These are phyloP conservation scores for Chaetomiaceae sp. DNA, from an alignment of 2,329 filamentous ascomycete genomes.

Conservation along the genomic window DNA sequence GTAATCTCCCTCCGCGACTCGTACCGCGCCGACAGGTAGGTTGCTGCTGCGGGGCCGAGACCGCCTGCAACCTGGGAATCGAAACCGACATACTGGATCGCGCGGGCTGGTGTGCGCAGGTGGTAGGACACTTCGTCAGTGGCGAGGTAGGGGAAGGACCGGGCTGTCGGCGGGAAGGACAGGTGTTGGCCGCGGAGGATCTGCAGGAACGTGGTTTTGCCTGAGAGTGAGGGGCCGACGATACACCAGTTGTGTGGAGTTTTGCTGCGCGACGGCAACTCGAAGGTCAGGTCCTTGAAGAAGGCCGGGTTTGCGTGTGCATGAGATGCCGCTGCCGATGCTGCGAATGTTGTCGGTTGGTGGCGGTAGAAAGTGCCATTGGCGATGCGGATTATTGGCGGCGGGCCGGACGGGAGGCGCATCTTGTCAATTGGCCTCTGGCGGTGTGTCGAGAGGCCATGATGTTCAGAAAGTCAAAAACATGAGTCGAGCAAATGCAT, in stretches of 20 bases:
- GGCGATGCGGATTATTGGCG: constrained; percentile 65
- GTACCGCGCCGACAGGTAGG: constrained; percentile 85
- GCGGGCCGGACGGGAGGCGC: constrained; percentile 35
- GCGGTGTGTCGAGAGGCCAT: constrained; percentile 6
- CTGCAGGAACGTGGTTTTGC: constrained; percentile 79
- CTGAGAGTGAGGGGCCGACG: constrained; percentile 71
- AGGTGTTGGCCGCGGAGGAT: constrained; percentile 72
- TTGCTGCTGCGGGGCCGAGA: constrained; percentile 56
- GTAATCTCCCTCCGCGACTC: constrained; percentile 82
- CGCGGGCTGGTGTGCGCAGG: constrained; percentile 57
- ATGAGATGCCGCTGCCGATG: constrained; percentile 53
- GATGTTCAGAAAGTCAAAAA: background rate
- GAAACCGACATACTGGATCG: constrained; percentile 89
- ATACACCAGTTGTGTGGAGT: constrained; percentile 71
- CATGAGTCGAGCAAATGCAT: constrained; percentile 5
- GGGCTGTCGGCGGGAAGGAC: constrained; percentile 68
- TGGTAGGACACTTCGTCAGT: constrained; percentile 53
- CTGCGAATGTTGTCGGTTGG: constrained; percentile 70
- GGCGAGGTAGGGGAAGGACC: constrained; percentile 74
- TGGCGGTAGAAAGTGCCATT: constrained; percentile 73
- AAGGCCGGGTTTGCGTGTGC: constrained; percentile 61
- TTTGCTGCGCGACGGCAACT: constrained; percentile 54
- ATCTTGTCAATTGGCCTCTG: constrained; percentile 32
- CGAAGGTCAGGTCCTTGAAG: constrained; percentile 67
- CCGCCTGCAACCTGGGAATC: constrained; percentile 61